These are phyloP conservation scores for Penicillium fuscoglaucum DNA, from an alignment of 2,329 filamentous ascomycete species.

Conservation along the genomic window DNA sequence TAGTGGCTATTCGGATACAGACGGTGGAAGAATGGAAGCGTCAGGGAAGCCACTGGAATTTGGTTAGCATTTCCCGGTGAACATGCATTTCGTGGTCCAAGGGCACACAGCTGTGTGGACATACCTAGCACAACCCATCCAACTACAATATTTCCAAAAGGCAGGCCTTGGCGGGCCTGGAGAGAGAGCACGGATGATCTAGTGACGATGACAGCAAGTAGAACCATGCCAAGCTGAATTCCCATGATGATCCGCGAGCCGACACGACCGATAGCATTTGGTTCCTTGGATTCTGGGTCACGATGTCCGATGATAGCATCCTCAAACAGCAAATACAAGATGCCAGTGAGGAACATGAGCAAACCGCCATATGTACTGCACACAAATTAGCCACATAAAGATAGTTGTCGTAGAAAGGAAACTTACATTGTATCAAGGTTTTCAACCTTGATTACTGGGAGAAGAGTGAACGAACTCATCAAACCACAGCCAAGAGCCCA, in stretches of 20 bases:
- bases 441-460: slow-evolving; percentile 85
- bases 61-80: slow-evolving; percentile 10
- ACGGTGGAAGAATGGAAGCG: slow-evolving; percentile 78
- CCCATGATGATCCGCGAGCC: slow-evolving; percentile 49
- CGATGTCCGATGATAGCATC: slow-evolving; percentile 56
- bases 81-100: background rate
- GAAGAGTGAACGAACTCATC: slow-evolving; percentile 88
- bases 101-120: slow-evolving; percentile 24
- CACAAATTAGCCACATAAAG: slow-evolving; percentile 7
- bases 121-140: slow-evolving; percentile 78
- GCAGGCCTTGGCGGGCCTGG: slow-evolving; percentile 80
- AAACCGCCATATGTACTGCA: slow-evolving; percentile 69
- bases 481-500: slow-evolving; percentile 76
- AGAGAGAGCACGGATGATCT: slow-evolving; percentile 80
- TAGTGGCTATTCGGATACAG: slow-evolving; percentile 82
- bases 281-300: slow-evolving; percentile 21
- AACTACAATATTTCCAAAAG: slow-evolving; percentile 80
- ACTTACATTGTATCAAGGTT: slow-evolving; percentile 69
- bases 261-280: slow-evolving; percentile 24
- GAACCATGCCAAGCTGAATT: slow-evolving; percentile 68
- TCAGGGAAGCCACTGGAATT: slow-evolving; percentile 65
- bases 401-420: slow-evolving; percentile 27
- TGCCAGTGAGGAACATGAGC: slow-evolving; percentile 73
- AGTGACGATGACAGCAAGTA: slow-evolving; percentile 82
- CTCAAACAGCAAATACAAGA: slow-evolving; percentile 79